Base-by-base conservation (phyloP, 1,284 basidiomycete species). In the Moniliella sp. region DNA sequence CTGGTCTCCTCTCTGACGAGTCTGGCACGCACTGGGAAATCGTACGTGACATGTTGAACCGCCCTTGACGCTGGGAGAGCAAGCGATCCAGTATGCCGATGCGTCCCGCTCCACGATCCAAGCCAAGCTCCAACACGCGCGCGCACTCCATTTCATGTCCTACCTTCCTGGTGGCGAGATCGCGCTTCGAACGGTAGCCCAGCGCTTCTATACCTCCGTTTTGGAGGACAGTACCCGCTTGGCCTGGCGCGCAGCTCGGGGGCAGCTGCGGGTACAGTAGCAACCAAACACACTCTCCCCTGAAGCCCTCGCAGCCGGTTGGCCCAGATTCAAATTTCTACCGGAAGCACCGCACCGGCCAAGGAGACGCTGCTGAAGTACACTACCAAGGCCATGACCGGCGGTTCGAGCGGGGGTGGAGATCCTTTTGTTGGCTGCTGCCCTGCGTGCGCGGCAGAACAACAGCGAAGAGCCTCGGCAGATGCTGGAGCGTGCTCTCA, bases 1-100 rank as follows among this genome's bases (percentile, higher is more conserved):
- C 33, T 18, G 25, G 17, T 25, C 27, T 35, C 15, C 38, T 34
- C 10, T 27, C 35, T 2, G 31, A 23, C n/a, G 16, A 26, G 28
- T 34, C 36, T 25, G 28, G 33, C 21, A 7, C 7, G 8, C 8
- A 23, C 8, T 23, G 21, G 21, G 21, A 7, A n/a, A 23, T n/a
- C 21, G 21, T 14, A 32, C 40, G 8, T 31, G 47, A 15, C 16
- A 25, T 34, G 49, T 50, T 18, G 37, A 33, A 10, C 43, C 43
- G 23, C 50, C 56, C 4, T 42, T 57, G 33, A 59, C 57, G 41
- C 43, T 59, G 3, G 45, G 43, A 21, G 56, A 59, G 27, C 54
- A 57, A 18, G 54, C 56, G 5, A 41, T 57, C 30, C 56, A 59
- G 40, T 57, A 52, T 14, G 50, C 56, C 11, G 56, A 59, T 32